Base-by-base conservation (phyloP, 257 asterid species). In the Jacaranda copaia region DNA sequence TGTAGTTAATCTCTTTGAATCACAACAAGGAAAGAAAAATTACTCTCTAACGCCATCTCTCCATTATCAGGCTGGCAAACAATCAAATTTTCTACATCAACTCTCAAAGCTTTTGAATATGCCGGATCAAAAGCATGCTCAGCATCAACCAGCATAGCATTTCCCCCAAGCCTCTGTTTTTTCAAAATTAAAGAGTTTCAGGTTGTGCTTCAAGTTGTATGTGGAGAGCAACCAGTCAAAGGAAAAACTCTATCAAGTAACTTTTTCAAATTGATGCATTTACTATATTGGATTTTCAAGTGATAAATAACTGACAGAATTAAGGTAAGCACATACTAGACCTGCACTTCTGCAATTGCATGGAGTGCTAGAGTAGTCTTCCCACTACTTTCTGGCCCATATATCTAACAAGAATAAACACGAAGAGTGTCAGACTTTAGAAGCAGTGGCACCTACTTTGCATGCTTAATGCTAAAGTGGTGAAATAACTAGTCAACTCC, bases 341-440 rank as follows among this genome's bases (percentile, higher is more conserved):
- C 99, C 98, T 93, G 98, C 74, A 93, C 98, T 96, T 96, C 99
- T 74, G 99, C 99, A 84, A 96, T 93, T 71, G 99, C 99, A 87
- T 93, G 99, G 84, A 96, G 92, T 59, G 99, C 99, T 74, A 96
- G 81, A 74, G 99, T 96, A 75, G 99, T 96, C 87, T 96, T 93
- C 68, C 99, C 98, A 84, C 97, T 96, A 87, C 99, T 96, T 93
- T 96, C 99, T 18, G 99, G 99, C 68, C 99, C 99, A 83, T 96
- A 96, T 82, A 96, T 83, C 99, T 96, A 84, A 59, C 79, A 78
- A 78, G 8, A 48, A 52, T 70, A 62, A 45, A 11, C 63, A 53
- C 38, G 40, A 68, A 72, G 68, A 59, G 38, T 9, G 59, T 83
- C 80, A 66, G 71, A 71, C 49, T 84, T 52, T 51, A 16, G 32